Conservation (phyloP, 805 yeast genomes). For the Ascoidea tarda region DNA sequence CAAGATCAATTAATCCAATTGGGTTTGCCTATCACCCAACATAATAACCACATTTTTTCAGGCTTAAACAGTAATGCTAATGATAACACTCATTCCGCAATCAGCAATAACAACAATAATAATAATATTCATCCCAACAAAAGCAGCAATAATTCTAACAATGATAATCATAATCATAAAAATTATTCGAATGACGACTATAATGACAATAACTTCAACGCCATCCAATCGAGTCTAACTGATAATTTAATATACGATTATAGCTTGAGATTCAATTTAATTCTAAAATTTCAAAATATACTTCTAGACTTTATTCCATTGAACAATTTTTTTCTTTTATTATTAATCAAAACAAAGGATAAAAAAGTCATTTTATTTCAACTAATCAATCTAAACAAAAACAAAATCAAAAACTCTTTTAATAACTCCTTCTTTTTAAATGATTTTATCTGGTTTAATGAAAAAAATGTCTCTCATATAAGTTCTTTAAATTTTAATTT, state of each 20-base stretch:
- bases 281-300: conserved; percentile 15
- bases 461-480: background rate
- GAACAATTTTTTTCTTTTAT: conserved; percentile 4
- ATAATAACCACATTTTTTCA: too few species aligned
- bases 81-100: background rate
- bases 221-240: too few species aligned
- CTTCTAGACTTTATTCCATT: conserved; percentile 13
- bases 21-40: conserved; percentile 11
- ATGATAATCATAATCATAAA: background rate
- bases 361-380: conserved; percentile 3
- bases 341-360: conserved; percentile 3
- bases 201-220: too few species aligned
- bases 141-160: conserved; percentile 7
- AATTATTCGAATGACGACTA: too few species aligned
- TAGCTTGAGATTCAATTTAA: conserved; percentile 15
- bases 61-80: background rate
- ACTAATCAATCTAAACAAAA: conserved; percentile 1
- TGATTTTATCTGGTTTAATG: conserved; percentile 7
- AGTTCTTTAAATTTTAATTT: conserved; percentile 3
- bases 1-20: conserved; percentile 13
- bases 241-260: conserved; percentile 8
- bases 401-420: background rate
- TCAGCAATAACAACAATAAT: too few species aligned
- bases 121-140: background rate
- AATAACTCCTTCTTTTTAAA: conserved; percentile 4